Percentiles rank a stretch among this genome's conserved stretches.
These are phyloP conservation scores for Aspergillus awamori DNA, from an alignment of 2,329 filamentous ascomycete genomes.

Conservation along the genomic window DNA sequence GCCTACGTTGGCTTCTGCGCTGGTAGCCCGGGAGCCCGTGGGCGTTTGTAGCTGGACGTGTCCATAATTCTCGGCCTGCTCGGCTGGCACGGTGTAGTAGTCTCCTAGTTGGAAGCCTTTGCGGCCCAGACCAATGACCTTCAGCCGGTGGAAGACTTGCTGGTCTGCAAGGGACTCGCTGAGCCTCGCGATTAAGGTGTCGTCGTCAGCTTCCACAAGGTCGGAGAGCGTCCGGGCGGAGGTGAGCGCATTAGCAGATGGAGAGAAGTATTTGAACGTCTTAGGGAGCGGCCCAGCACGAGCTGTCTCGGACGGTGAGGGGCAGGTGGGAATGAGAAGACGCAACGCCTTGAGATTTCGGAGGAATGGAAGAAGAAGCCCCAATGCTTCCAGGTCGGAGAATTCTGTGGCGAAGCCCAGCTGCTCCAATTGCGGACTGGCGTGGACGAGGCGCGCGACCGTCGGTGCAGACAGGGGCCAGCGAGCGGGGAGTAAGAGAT, in stretches of 20 bases:
- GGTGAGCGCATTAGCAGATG: constrained; percentile 6
- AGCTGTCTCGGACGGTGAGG: constrained; percentile 15
- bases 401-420: constrained; percentile 55
- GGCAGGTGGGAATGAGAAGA: constrained; percentile 40
- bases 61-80: constrained; percentile 4
- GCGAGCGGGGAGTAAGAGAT: constrained; percentile 59
- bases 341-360: constrained; percentile 45
- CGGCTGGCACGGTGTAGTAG: constrained; percentile 37
- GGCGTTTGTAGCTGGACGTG: constrained; percentile 22
- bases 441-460: constrained; percentile 55
- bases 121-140: constrained; percentile 43
- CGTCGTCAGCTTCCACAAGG: constrained; percentile 43
- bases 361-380: constrained; percentile 45
- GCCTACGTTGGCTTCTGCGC: constrained; percentile 10
- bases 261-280: neutral
- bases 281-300: neutral
- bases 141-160: constrained; percentile 35
- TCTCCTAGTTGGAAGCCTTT: constrained; percentile 43
- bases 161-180: constrained; percentile 36
- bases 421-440: constrained; percentile 62
- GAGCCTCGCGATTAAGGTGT: constrained; percentile 35
- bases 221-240: constrained; percentile 35
- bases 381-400: constrained; percentile 42
- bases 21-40: constrained; percentile 12
- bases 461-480: constrained; percentile 56